These are phyloP conservation scores for Geotrichum citri-aurantii DNA, from an alignment of 1,139 yeast genomes.

Conservation along the genomic window DNA sequence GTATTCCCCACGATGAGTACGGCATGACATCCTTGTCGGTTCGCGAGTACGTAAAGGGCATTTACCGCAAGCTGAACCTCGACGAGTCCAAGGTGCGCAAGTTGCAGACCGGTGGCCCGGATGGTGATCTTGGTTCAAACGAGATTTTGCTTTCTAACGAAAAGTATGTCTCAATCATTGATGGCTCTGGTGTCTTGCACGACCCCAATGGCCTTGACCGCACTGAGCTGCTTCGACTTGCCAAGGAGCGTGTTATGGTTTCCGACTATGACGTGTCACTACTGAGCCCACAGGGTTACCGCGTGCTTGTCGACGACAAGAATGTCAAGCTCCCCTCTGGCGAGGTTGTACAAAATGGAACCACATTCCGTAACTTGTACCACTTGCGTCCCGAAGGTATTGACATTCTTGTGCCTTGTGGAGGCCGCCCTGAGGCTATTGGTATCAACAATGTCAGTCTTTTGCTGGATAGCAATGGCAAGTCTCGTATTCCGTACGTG, in stretches of 20 bases:
- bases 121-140: slow-evolving; percentile 95
- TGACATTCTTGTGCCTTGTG: slow-evolving; percentile 91
- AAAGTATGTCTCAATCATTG: slow-evolving; percentile 80
- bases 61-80: slow-evolving; percentile 72
- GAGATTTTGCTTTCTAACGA: slow-evolving; percentile 87
- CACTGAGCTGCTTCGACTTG: slow-evolving; percentile 69
- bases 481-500: slow-evolving; percentile 73
- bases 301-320: slow-evolving; percentile 79
- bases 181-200: slow-evolving; percentile 91
- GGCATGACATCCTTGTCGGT: slow-evolving; percentile 98
- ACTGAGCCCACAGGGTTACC: slow-evolving; percentile 69
- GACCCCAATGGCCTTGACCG: slow-evolving; percentile 89
- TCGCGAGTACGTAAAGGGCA: slow-evolving; percentile 84
- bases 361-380: slow-evolving; percentile 86
- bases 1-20: slow-evolving; percentile 96
- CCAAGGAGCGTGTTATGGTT: slow-evolving; percentile 71
- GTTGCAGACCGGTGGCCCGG: slow-evolving; percentile 98
- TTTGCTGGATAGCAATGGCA: slow-evolving; percentile 75
- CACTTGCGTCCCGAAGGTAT: slow-evolving; percentile 69
- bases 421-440: slow-evolving; percentile 97
- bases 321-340: slow-evolving; percentile 79
- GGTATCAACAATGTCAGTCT: slow-evolving; percentile 75
- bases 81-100: slow-evolving; percentile 59
- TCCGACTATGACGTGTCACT: slow-evolving; percentile 60
- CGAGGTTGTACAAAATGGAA: slow-evolving; percentile 68